Evolutionary conservation across 306 rosid species (phyloP).

Genomic region (Cicer judaicum): DNA sequence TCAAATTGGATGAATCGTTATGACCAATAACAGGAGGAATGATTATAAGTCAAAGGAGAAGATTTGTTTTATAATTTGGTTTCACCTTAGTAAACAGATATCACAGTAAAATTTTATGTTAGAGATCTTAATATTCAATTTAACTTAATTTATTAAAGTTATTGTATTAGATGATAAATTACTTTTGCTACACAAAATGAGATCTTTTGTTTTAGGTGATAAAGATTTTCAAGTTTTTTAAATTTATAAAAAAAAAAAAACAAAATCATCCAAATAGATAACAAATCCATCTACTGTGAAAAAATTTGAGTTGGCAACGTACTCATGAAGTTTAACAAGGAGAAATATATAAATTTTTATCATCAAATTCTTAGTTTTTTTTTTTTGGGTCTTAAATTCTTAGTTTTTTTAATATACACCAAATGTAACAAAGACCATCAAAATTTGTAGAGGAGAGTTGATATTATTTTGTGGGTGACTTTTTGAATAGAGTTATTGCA

Average conservation of each 20-base stretch:
- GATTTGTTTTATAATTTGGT: neutral
- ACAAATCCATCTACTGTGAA: neutral
- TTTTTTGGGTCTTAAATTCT: too few species aligned
- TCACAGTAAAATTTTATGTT: neutral
- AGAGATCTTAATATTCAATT: neutral
- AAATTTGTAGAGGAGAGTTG: neutral
- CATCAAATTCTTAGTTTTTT: neutral
- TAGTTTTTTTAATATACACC: neutral
- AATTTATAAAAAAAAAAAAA: neutral
- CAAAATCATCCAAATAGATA: neutral
- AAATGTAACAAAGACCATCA: neutral
- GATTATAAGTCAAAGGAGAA: neutral
- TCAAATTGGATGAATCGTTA: neutral
- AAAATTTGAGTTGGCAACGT: neutral
- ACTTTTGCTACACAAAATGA: neutral
- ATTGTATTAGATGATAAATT: neutral
- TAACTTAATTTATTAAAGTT: neutral
- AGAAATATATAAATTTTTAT: neutral
- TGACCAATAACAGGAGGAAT: neutral
- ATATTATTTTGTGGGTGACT: neutral
- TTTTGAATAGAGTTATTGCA: neutral
- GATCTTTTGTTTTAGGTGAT: neutral
- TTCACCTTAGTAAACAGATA: neutral
- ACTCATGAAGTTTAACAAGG: neutral
- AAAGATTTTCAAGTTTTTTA: neutral